A percentile compares a stretch with the other conserved stretches of the same genome.
phyloP scores from a whole-genome alignment of 169 alveolate genomes.

The Cyclospora cayetanensis region DNA sequence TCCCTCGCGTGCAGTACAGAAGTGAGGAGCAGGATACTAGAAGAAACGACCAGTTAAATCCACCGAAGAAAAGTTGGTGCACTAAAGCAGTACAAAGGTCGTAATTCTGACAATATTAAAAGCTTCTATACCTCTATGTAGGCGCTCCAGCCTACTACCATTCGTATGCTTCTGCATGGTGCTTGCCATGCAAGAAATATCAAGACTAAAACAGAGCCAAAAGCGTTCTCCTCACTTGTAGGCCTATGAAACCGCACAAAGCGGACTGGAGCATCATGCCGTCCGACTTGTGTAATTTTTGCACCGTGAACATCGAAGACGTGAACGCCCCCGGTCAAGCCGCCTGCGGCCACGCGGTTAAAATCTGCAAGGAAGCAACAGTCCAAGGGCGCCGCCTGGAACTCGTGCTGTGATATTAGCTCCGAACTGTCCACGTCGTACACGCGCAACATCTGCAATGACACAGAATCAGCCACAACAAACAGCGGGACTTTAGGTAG shows the following conservation, averaged over 20 bases:
- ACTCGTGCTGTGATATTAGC: conserved; percentile 61
- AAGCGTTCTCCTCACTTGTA: conserved; percentile 70
- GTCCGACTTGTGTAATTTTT: conserved; percentile 46
- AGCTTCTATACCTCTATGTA: not conserved
- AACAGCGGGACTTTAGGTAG: too few species aligned
- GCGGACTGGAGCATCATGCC: conserved; percentile 63
- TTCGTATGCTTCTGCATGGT: too few species aligned
- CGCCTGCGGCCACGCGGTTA: conserved; percentile 65
- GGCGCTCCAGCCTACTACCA: too few species aligned
- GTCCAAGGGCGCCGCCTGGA: conserved; percentile 58
- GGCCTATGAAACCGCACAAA: conserved; percentile 63
- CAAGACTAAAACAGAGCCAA: too few species aligned
- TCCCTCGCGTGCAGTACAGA: too few species aligned
- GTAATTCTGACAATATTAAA: not conserved
- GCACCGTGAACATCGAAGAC: conserved; percentile 58
- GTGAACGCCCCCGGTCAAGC: conserved; percentile 32
- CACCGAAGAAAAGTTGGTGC: not conserved
- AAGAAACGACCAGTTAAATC: too few species aligned
- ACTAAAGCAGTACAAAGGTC: not conserved
- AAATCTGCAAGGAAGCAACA: conserved; percentile 63
- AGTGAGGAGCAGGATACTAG: too few species aligned
- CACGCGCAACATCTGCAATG: conserved; percentile 64
- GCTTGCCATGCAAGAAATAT: too few species aligned
- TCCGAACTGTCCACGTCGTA: conserved; percentile 69
- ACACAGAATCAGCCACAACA: too few species aligned